These are phyloP conservation scores for Venturia effusa DNA, from an alignment of 2,329 filamentous ascomycete genomes.

Conservation along the genomic window DNA sequence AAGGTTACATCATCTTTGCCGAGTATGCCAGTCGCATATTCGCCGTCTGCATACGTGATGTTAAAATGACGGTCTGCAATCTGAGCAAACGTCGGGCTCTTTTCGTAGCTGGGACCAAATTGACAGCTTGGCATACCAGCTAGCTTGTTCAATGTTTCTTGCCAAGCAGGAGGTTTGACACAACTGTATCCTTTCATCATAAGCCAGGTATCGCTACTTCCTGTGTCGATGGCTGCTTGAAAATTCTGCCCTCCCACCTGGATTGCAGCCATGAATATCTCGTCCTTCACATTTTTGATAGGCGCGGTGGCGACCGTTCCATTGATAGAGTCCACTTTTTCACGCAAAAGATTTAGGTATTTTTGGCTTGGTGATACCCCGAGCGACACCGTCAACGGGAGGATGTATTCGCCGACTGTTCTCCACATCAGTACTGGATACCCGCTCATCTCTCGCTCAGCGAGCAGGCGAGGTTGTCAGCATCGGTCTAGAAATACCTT, in stretches of 20 bases:
- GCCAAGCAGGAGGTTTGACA: constrained; percentile 13
- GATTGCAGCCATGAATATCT: not conserved
- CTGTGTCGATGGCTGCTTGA: constrained; percentile 2
- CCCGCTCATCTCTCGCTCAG: not conserved
- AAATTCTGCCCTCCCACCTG: constrained; percentile 2
- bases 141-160: not conserved
- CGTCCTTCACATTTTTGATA: not conserved
- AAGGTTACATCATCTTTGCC: constrained; percentile 5
- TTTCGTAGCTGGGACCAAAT: not conserved
- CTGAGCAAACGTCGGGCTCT: not conserved
- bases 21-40: not conserved
- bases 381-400: not conserved
- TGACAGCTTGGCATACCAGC: not conserved
- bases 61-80: constrained; percentile 2
- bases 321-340: not conserved
- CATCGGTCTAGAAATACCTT: not conserved
- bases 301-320: not conserved
- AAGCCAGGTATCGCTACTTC: constrained; percentile 11
- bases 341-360: not conserved
- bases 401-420: not conserved
- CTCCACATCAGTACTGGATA: not conserved
- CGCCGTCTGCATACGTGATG: constrained; percentile 7
- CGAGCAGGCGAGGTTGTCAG: not conserved
- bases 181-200: constrained; percentile 1
- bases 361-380: not conserved